These are phyloP conservation scores for Plasmodium vinckei DNA, from an alignment of 169 alveolate species.

Conservation along the genomic window DNA sequence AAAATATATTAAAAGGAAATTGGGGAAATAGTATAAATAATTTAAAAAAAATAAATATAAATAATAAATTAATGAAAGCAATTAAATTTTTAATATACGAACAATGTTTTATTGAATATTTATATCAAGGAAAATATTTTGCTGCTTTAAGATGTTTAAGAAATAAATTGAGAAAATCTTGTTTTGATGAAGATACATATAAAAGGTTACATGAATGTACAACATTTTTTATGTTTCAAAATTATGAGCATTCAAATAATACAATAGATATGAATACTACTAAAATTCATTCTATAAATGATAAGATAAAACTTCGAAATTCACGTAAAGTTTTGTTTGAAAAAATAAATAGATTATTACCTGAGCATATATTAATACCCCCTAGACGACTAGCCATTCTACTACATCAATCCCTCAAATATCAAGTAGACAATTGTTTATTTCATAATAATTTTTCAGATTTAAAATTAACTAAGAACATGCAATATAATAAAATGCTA, in stretches of 20 bases:
- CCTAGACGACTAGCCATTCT: conserved; percentile 73
- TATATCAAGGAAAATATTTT: conserved; percentile 74
- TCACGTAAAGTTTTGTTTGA: conserved; percentile 65
- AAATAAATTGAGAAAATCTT: conserved; percentile 55
- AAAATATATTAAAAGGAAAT: conserved; percentile 76
- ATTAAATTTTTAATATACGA: conserved; percentile 81
- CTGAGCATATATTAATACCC: conserved; percentile 61
- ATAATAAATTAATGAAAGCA: conserved; percentile 77
- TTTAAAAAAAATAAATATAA: conserved; percentile 68
- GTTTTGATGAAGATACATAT: conserved; percentile 70
- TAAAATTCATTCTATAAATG: not conserved
- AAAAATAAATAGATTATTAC: conserved; percentile 71
- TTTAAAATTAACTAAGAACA: conserved; percentile 7
- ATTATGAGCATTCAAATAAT: not conserved
- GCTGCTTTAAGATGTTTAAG: conserved; percentile 81
- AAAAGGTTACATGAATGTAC: conserved; percentile 67
- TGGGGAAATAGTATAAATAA: conserved; percentile 75
- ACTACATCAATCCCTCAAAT: conserved; percentile 64
- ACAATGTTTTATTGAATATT: conserved; percentile 80
- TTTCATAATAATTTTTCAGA: conserved; percentile 65
- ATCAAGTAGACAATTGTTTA: conserved; percentile 63
- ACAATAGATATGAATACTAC: not conserved
- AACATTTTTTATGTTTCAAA: conserved; percentile 37
- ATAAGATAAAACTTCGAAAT: conserved; percentile 8
- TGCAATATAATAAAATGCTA: not conserved